Conservation (phyloP, 768 basidiomycete genomes). For the Pisolithus marmoratus region DNA sequence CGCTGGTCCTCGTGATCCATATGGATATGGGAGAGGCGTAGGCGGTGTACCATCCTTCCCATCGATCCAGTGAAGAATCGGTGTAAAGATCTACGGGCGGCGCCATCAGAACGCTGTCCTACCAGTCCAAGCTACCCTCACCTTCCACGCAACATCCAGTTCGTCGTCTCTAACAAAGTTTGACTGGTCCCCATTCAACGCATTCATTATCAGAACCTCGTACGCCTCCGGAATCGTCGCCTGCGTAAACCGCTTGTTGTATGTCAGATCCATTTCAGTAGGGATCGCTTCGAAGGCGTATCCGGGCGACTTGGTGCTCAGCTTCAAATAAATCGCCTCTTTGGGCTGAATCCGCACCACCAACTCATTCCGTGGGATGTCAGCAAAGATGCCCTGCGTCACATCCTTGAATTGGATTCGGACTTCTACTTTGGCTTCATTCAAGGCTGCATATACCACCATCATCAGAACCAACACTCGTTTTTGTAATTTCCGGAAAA, state of each 20-base stretch:
- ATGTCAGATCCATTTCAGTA: slow-evolving; percentile 97
- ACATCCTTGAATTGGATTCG: slow-evolving; percentile 98
- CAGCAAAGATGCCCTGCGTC: slow-evolving; percentile 92
- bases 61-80: slow-evolving; percentile 94
- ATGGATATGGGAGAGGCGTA: slow-evolving; percentile 73
- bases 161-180: slow-evolving; percentile 99
- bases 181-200: slow-evolving; percentile 95
- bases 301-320: slow-evolving; percentile 94
- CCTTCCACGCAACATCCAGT: slow-evolving; percentile 97
- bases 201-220: slow-evolving; percentile 92
- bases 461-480: neutral
- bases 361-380: slow-evolving; percentile 94
- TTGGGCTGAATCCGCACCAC: slow-evolving; percentile 96
- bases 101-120: neutral
- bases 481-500: slow-evolving; percentile 4
- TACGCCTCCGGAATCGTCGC: slow-evolving; percentile 94
- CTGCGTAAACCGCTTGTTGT: slow-evolving; percentile 91
- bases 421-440: slow-evolving; percentile 98
- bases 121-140: slow-evolving; percentile 26
- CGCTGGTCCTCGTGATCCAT: slow-evolving; percentile 93
- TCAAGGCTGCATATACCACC: slow-evolving; percentile 56
- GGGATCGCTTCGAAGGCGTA: slow-evolving; percentile 86
- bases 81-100: slow-evolving; percentile 77
- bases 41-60: slow-evolving; percentile 63
- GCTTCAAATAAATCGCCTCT: slow-evolving; percentile 94